phyloP scores from a whole-genome alignment of 2,329 filamentous ascomycete species.

The Fusarium transvaalense region DNA sequence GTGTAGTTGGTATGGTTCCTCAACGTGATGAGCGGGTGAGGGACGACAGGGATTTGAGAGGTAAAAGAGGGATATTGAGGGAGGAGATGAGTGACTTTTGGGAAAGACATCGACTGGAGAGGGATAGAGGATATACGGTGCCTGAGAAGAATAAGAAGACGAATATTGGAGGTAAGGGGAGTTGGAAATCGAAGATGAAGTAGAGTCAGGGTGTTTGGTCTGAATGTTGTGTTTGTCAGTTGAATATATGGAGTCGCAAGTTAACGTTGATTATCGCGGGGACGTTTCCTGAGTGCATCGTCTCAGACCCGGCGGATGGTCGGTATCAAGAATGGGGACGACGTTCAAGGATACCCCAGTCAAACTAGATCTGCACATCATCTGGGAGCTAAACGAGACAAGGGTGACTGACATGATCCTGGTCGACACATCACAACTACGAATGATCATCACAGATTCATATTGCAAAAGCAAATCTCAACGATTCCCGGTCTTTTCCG shows the following conservation, averaged over 20 bases:
- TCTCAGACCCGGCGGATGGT: neutral
- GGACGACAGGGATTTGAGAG: conserved; percentile 37
- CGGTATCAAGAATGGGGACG: too few species aligned
- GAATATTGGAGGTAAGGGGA: conserved; percentile 10
- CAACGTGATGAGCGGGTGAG: conserved; percentile 35
- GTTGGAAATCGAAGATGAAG: conserved; percentile 28
- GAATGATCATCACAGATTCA: too few species aligned
- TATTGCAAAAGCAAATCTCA: too few species aligned
- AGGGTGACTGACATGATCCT: neutral
- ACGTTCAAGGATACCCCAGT: conserved; percentile 5
- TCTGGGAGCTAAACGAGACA: conserved; percentile 24
- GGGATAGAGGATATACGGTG: conserved; percentile 56
- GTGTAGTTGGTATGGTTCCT: conserved; percentile 31
- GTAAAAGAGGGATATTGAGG: conserved; percentile 29
- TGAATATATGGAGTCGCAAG: neutral
- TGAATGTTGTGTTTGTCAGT: too few species aligned
- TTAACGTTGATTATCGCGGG: neutral
- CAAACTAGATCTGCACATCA: conserved; percentile 16
- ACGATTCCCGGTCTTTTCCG: too few species aligned
- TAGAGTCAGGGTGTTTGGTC: neutral
- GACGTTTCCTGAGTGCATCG: neutral
- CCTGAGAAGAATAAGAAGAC: conserved; percentile 55
- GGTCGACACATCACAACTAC: too few species aligned
- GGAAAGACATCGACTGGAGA: conserved; percentile 56
- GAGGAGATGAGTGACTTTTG: conserved; percentile 58